These are phyloP conservation scores for Apiospora pterosperma DNA, from an alignment of 2,329 filamentous ascomycete genomes.

Conservation along the genomic window DNA sequence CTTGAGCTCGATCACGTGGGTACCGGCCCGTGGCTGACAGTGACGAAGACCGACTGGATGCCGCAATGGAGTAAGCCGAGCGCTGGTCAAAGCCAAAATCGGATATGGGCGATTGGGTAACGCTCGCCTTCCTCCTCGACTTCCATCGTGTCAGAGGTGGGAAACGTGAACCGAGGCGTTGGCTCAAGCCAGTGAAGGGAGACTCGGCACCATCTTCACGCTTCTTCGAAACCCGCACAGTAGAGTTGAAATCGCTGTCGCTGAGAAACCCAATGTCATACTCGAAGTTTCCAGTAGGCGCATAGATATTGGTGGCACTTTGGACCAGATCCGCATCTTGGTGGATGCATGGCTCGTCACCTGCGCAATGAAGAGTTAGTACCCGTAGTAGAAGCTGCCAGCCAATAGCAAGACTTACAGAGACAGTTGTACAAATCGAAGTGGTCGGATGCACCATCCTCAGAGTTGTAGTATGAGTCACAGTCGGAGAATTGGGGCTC, in stretches of 20 bases:
- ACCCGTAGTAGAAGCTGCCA: neutral
- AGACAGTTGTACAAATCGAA: slow-evolving; percentile 63
- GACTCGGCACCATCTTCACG: slow-evolving; percentile 55
- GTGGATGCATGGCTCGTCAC: slow-evolving; percentile 60
- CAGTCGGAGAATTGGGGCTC: slow-evolving; percentile 59
- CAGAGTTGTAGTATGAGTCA: slow-evolving; percentile 42
- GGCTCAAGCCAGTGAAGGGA: slow-evolving; percentile 58
- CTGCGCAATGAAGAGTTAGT: slow-evolving; percentile 31
- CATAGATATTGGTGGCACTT: slow-evolving; percentile 33
- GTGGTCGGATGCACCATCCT: slow-evolving; percentile 34
- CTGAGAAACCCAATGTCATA: slow-evolving; percentile 67
- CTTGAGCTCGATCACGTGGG: slow-evolving; percentile 40
- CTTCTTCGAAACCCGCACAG: slow-evolving; percentile 50
- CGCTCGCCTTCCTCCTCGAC: slow-evolving; percentile 40
- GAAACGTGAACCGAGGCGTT: slow-evolving; percentile 62
- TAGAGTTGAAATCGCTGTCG: slow-evolving; percentile 54
- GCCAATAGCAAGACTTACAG: slow-evolving; percentile 54
- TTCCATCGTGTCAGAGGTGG: slow-evolving; percentile 50
- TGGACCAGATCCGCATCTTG: slow-evolving; percentile 41
- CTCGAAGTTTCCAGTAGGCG: slow-evolving; percentile 47
- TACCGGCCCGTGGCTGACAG: slow-evolving; percentile 59
- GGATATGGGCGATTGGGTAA: slow-evolving; percentile 62
- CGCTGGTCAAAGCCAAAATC: slow-evolving; percentile 80
- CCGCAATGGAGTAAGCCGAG: slow-evolving; percentile 58
- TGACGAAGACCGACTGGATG: slow-evolving; percentile 78